A percentile compares a stretch with the other conserved stretches of the same genome.
phyloP scores from a whole-genome alignment of 345 rosid genomes.

The Citrus unshiu region DNA sequence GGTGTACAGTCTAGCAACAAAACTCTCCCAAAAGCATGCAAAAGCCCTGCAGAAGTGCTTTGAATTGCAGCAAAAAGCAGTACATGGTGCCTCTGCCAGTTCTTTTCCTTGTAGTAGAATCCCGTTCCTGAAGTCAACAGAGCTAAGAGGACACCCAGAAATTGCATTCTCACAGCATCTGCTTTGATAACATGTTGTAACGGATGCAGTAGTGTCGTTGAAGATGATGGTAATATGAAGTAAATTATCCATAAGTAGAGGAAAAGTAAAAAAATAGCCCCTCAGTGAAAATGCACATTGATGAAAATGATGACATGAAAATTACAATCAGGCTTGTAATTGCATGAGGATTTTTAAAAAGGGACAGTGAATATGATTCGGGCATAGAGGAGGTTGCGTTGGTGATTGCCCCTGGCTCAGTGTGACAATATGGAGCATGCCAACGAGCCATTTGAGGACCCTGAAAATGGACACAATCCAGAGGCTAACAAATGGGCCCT shows the following conservation, averaged over 20 bases:
- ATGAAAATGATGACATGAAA: conserved; percentile 45
- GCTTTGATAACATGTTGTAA: conserved; percentile 38
- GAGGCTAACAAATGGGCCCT: conserved; percentile 27
- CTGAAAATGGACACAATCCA: conserved; percentile 64
- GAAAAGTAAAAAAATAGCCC: conserved; percentile 31
- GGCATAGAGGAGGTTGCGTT: conserved; percentile 3
- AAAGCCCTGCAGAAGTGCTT: conserved; percentile 44
- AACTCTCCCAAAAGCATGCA: conserved; percentile 46
- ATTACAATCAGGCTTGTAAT: conserved; percentile 33
- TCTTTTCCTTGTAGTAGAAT: conserved; percentile 27
- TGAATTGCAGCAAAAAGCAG: conserved; percentile 42
- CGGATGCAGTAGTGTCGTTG: conserved; percentile 43
- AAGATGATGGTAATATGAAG: conserved; percentile 41
- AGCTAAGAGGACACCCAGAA: conserved; percentile 41
- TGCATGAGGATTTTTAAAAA: conserved; percentile 45
- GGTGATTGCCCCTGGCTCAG: conserved; percentile 20
- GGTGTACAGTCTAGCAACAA: conserved; percentile 49
- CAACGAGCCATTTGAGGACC: conserved; percentile 51
- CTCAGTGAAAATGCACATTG: conserved; percentile 56
- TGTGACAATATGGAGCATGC: conserved; percentile 25
- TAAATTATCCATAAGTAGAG: conserved; percentile 45
- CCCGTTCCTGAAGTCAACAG: conserved; percentile 45
- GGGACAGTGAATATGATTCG: conserved; percentile 26
- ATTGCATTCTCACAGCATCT: conserved; percentile 44
- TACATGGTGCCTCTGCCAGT: conserved; percentile 36